Conservation (phyloP, 139 green algal species). For the Chlorella vulgaris region DNA sequence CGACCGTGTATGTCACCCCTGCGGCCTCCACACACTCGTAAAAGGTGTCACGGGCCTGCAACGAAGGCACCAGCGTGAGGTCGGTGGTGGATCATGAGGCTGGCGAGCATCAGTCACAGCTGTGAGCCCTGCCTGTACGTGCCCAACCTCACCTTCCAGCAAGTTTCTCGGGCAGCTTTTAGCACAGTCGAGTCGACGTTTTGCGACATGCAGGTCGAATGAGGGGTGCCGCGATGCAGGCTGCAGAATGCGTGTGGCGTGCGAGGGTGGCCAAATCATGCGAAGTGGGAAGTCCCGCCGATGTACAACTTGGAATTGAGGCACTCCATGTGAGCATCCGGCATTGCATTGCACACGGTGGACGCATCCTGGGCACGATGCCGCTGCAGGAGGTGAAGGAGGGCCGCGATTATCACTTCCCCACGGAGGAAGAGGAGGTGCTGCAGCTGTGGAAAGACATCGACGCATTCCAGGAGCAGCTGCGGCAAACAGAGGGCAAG, state of each 20-base stretch:
- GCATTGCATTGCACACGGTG: too few relatives aligned
- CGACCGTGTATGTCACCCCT: conserved; percentile 46
- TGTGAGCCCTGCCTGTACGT: too few relatives aligned
- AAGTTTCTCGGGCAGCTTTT: conserved; percentile 32
- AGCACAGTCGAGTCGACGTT: conserved; percentile 16
- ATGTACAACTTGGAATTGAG: too few relatives aligned
- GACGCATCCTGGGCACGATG: too few relatives aligned
- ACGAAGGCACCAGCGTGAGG: background rate
- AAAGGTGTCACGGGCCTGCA: conserved; percentile 69
- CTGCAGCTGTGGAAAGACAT: conserved; percentile 85
- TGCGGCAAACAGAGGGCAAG: conserved; percentile 83
- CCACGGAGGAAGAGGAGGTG: conserved; percentile 84
- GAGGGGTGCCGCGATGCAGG: background rate
- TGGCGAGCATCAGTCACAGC: background rate
- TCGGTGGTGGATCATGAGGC: background rate
- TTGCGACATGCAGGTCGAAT: background rate
- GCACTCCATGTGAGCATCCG: too few relatives aligned
- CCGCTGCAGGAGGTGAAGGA: conserved; percentile 67
- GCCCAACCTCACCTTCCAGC: conserved; percentile 45
- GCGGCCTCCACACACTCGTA: conserved; percentile 61
- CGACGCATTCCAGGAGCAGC: conserved; percentile 89
- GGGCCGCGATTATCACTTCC: conserved; percentile 82
- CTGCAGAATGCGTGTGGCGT: too few relatives aligned
- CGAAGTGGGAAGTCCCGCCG: too few relatives aligned
- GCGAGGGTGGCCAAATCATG: too few relatives aligned